Conservation (phyloP, 2,329 filamentous ascomycete genomes). For the Thelonectria olida region DNA sequence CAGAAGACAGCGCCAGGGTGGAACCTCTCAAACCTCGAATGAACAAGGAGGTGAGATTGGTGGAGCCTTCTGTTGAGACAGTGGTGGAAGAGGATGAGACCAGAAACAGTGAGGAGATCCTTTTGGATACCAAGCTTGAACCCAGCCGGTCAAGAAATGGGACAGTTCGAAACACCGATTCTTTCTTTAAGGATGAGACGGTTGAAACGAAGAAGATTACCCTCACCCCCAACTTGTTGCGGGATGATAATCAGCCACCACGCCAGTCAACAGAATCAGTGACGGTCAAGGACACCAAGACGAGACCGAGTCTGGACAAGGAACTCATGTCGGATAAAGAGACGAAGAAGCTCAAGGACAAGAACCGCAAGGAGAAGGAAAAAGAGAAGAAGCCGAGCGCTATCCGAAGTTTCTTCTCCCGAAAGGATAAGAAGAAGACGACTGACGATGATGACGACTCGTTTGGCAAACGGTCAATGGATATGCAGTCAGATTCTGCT, state of each 20-base stretch:
- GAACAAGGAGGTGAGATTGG: conserved; percentile 51
- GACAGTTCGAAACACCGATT: conserved; percentile 89
- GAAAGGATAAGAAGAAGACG: conserved; percentile 68
- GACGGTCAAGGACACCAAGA: conserved; percentile 59
- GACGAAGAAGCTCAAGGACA: conserved; percentile 77
- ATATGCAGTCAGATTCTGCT: conserved; percentile 54
- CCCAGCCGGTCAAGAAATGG: conserved; percentile 80
- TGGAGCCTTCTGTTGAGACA: conserved; percentile 45
- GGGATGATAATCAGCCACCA: conserved; percentile 77
- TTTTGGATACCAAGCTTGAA: conserved; percentile 64
- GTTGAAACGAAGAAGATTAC: conserved; percentile 98
- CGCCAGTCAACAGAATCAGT: conserved; percentile 59
- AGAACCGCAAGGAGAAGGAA: conserved; percentile 79
- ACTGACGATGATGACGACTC: conserved; percentile 68
- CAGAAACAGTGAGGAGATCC: conserved; percentile 72
- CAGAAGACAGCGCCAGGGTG: conserved; percentile 64
- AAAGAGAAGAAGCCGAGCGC: conserved; percentile 71
- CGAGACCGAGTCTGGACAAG: conserved; percentile 79
- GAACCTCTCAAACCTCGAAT: conserved; percentile 62
- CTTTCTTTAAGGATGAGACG: conserved; percentile 96
- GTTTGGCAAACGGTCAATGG: conserved; percentile 70
- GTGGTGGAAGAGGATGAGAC: conserved; percentile 47
- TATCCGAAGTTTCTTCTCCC: conserved; percentile 69
- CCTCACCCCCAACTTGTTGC: conserved; percentile 88
- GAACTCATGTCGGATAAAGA: conserved; percentile 67